Conservation (phyloP, 345 rosid species). For the Jatropha curcas region DNA sequence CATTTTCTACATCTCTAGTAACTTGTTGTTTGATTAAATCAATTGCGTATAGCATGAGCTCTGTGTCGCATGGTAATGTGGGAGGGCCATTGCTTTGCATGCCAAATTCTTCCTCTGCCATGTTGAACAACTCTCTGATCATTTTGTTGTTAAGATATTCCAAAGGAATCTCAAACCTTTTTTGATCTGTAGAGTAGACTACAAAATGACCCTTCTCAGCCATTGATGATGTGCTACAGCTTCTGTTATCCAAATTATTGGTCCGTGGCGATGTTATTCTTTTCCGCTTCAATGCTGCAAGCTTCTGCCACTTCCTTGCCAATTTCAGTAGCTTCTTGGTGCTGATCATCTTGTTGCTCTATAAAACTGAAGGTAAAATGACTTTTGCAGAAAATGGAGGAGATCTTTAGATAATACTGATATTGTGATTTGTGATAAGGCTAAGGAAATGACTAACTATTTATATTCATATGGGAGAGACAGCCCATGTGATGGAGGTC, state of each 20-base stretch:
- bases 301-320: constrained; percentile 20
- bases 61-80: not conserved
- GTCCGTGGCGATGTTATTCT: not conserved
- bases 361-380: not conserved
- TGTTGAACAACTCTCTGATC: not conserved
- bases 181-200: not conserved
- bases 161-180: not conserved
- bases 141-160: constrained; percentile 4
- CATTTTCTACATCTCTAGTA: not conserved
- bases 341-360: constrained; percentile 13
- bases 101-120: constrained; percentile 14
- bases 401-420: not conserved
- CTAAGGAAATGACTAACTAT: not conserved
- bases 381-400: not conserved
- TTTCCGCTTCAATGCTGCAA: not conserved
- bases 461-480: not conserved
- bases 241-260: not conserved
- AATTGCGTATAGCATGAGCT: constrained; percentile 3
- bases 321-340: constrained; percentile 8
- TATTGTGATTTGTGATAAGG: not conserved
- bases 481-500: not conserved
- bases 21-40: constrained; percentile 3
- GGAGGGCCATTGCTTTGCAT: not conserved
- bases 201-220: constrained; percentile 12
- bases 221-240: constrained; percentile 10